A percentile compares a stretch with the other conserved stretches of the same genome.
Evolutionary conservation across 179 eudicot genomes (phyloP).

Genomic region (Beta lomatogona): DNA sequence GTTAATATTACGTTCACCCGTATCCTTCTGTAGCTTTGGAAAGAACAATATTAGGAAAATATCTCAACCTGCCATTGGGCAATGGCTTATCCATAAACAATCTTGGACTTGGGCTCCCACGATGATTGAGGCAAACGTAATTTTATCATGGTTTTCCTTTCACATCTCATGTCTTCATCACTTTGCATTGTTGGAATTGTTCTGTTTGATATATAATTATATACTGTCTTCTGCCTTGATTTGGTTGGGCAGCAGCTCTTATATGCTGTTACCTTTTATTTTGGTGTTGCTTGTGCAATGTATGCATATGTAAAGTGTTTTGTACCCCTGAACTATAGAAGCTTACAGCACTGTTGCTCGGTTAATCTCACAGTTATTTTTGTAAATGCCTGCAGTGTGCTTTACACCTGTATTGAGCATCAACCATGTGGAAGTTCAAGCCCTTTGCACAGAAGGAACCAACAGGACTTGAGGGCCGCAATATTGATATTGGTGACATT

Average conservation of each 20-base stretch:
- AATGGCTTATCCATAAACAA: background rate
- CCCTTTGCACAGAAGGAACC: slow-evolving; percentile 83
- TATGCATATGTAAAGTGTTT: background rate
- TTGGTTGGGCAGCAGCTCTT: background rate
- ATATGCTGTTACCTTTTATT: background rate
- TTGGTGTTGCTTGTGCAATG: background rate
- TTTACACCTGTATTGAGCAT: slow-evolving; percentile 11
- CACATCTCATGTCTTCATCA: background rate
- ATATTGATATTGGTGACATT: slow-evolving; percentile 79
- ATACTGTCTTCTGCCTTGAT: background rate
- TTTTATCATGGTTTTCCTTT: background rate
- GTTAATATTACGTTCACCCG: background rate
- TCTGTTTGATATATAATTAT: background rate
- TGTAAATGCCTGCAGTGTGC: slow-evolving; percentile 21
- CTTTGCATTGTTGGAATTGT: background rate
- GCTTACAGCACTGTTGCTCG: background rate
- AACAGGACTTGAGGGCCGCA: slow-evolving; percentile 94
- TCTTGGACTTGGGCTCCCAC: background rate
- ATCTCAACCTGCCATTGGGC: background rate
- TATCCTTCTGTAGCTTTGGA: background rate
- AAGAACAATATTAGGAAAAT: background rate
- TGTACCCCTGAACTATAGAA: background rate
- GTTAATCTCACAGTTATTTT: background rate
- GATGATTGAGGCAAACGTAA: background rate
- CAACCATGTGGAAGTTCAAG: slow-evolving; percentile 93